Base-by-base conservation (phyloP, 2,329 filamentous ascomycete genomes). In the Alternaria hordeiaustralica region DNA sequence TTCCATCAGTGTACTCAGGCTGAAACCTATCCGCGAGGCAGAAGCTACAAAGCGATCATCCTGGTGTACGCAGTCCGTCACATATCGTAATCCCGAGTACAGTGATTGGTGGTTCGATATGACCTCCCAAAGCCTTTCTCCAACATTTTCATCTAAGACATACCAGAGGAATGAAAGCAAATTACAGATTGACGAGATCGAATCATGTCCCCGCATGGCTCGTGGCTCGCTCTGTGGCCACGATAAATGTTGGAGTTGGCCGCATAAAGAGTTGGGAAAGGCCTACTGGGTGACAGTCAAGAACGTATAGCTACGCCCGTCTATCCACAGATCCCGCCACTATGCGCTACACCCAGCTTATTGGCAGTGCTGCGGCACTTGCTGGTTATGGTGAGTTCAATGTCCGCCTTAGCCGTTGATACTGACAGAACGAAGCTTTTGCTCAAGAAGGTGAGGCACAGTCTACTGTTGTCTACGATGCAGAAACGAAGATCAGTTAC, bases 401-500 rank as follows among this genome's bases (percentile, higher is more conserved):
- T 60, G 12, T n/a, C 12, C 6, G 11, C 20, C 5, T 21, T 13
- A 45, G 6, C 21, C 30, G 28, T 49, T 44, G 11, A n/a, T 54
- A 51, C 64, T 73, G 49, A 75, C 50, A 44, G 26, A 13, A 23
- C 49, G 25, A 56, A 77, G 75, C 63, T 56, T 58, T 71, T 64
- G 72, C 74, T 64, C 73, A 76, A 74, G 68, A 71, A 59, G 71
- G 68, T 74, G 67, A 75, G 68, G 69, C 66, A 18, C 61, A 71
- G 46, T 75, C 74, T 60, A 77, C 71, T 64, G 63, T 73, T 68
- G 60, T 71, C 57, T 76, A 72, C 59, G 75, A 78, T 70, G 58
- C 69, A 55, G 66, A 68, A 43, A 75, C 75, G 25, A 75, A 73
- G 55, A 76, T 78, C 55, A 75, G 70, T 55, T 77, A 72, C 60